These are phyloP conservation scores for Cyclostephanos invisitatus DNA, from an alignment of 108 stramenopile genomes.

Conservation along the genomic window DNA sequence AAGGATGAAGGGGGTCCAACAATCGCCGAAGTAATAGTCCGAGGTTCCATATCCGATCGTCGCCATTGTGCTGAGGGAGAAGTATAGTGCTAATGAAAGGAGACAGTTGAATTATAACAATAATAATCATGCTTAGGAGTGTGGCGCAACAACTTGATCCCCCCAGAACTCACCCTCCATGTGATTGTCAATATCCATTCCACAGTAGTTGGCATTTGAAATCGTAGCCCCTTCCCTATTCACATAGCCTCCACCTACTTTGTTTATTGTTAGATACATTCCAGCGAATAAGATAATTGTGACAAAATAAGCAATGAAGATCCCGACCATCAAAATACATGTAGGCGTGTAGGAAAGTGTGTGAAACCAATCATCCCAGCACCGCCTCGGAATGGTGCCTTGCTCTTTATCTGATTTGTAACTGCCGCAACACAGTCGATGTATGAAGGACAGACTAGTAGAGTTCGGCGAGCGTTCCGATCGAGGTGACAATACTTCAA, in stretches of 20 bases:
- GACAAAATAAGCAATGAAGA: slow-evolving; percentile 60
- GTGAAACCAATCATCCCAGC: slow-evolving; percentile 84
- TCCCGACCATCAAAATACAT: slow-evolving; percentile 52
- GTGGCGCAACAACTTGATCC: neutral
- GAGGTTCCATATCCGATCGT: slow-evolving; percentile 95
- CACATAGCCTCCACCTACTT: slow-evolving; percentile 37
- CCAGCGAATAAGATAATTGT: slow-evolving; percentile 70
- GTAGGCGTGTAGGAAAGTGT: slow-evolving; percentile 73
- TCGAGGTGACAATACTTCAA: neutral
- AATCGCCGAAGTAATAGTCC: slow-evolving; percentile 92
- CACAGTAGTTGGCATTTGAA: slow-evolving; percentile 54
- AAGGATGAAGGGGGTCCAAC: slow-evolving; percentile 84
- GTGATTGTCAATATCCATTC: slow-evolving; percentile 78
- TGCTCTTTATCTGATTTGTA: neutral
- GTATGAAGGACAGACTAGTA: slow-evolving; percentile 3
- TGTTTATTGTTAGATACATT: slow-evolving; percentile 65
- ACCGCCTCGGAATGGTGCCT: slow-evolving; percentile 29
- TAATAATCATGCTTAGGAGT: neutral
- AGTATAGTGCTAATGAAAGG: slow-evolving; percentile 66
- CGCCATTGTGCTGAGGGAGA: slow-evolving; percentile 91
- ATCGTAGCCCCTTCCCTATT: slow-evolving; percentile 2
- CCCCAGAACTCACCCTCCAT: slow-evolving; percentile 60
- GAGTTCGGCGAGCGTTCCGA: neutral
- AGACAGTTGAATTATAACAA: slow-evolving; percentile 17
- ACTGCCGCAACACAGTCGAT: slow-evolving; percentile 6